Percentiles rank a stretch among this genome's conserved stretches.
Evolutionary conservation across 2,329 filamentous ascomycete genomes (phyloP).

Genomic region (Fusarium sublunatum): DNA sequence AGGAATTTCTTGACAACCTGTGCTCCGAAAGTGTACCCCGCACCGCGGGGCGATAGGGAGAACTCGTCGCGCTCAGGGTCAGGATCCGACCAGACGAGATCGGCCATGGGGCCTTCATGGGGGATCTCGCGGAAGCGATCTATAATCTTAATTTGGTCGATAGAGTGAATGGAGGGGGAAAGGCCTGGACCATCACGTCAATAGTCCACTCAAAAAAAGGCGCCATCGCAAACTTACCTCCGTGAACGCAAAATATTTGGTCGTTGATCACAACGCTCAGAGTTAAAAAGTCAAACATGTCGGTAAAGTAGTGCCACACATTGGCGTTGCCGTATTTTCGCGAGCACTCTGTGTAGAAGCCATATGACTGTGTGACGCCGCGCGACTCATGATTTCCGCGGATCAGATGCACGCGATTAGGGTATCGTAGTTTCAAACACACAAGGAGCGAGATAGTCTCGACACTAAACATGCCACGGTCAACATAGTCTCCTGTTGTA

Average conservation of each 20-base stretch:
- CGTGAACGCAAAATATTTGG: constrained; percentile 98
- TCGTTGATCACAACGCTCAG: constrained; percentile 98
- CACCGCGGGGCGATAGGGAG: constrained; percentile 89
- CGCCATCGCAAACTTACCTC: constrained; percentile 62
- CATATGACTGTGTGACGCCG: constrained; percentile 97
- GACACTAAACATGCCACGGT: constrained; percentile 97
- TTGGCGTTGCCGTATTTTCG: constrained; percentile 98
- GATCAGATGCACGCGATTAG: constrained; percentile 93
- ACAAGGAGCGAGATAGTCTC: constrained; percentile 98
- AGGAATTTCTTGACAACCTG: constrained; percentile 99
- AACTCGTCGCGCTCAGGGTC: constrained; percentile 98
- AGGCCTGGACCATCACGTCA: constrained; percentile 63
- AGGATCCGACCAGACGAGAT: constrained; percentile 97
- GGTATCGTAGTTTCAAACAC: constrained; percentile 96
- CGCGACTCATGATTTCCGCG: constrained; percentile 98
- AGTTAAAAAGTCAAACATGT: constrained; percentile 99
- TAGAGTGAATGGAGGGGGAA: constrained; percentile 92
- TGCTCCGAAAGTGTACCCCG: constrained; percentile 96
- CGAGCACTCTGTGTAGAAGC: constrained; percentile 98
- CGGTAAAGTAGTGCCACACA: constrained; percentile 99
- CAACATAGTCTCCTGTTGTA: constrained; percentile 88
- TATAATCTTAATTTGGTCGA: constrained; percentile 99
- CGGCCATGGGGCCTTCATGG: constrained; percentile 99
- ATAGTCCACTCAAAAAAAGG: neutral
- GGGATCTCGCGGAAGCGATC: constrained; percentile 98